Percentiles rank a stretch among this genome's conserved stretches.
phyloP scores from a whole-genome alignment of 768 basidiomycete genomes.

The Rhizopogon salebrosus region DNA sequence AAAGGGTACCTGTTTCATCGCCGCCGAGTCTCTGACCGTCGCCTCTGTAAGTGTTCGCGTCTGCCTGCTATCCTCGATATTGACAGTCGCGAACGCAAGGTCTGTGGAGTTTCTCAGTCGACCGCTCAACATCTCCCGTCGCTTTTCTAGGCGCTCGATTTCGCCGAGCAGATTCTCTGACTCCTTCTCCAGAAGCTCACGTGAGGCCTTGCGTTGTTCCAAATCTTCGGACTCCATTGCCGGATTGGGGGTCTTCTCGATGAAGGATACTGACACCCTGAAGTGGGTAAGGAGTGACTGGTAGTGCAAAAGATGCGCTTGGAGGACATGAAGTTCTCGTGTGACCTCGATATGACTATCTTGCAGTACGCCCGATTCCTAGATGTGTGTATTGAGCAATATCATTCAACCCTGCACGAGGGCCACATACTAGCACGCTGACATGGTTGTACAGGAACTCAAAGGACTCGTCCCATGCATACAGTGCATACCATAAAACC shows the following conservation, averaged over 20 bases:
- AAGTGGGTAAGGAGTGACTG: slow-evolving; percentile 50
- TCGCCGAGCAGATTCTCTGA: slow-evolving; percentile 43
- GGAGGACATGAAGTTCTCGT: slow-evolving; percentile 48
- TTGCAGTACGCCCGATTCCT: slow-evolving; percentile 43
- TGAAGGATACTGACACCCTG: slow-evolving; percentile 42
- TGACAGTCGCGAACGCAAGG: slow-evolving; percentile 50
- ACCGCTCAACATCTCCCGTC: slow-evolving; percentile 21
- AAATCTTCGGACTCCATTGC: slow-evolving; percentile 30
- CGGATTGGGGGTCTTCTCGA: slow-evolving; percentile 45
- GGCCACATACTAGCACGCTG: slow-evolving; percentile 38
- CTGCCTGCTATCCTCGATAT: slow-evolving; percentile 47
- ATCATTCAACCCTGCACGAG: not conserved
- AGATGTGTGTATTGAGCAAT: not conserved
- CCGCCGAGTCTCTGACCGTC: slow-evolving; percentile 36
- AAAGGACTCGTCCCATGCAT: slow-evolving; percentile 58
- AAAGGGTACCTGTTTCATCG: slow-evolving; percentile 27
- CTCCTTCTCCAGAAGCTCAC: slow-evolving; percentile 38
- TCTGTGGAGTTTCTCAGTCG: slow-evolving; percentile 30
- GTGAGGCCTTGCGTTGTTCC: slow-evolving; percentile 16
- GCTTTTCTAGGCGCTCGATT: slow-evolving; percentile 41
- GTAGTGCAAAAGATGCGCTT: slow-evolving; percentile 56
- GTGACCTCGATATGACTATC: slow-evolving; percentile 40
- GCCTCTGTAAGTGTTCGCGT: slow-evolving; percentile 48
- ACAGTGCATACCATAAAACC: slow-evolving; percentile 54
- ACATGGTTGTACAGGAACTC: slow-evolving; percentile 48